A percentile compares a stretch with the other conserved stretches of the same genome.
These are phyloP conservation scores for Ailanthus altissimus DNA, from an alignment of 345 rosid species.

Conservation along the genomic window DNA sequence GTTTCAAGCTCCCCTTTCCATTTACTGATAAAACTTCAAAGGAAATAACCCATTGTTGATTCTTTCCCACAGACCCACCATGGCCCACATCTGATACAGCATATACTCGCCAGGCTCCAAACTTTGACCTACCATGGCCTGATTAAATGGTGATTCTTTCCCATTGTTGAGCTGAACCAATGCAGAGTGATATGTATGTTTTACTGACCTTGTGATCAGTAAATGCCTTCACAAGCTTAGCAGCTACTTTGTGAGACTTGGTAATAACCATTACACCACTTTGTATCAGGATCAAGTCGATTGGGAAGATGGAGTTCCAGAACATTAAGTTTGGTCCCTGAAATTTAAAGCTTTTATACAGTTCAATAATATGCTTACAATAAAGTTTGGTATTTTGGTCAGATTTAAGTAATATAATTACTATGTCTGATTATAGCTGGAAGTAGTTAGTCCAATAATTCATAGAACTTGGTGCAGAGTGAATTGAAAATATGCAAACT, in stretches of 20 bases:
- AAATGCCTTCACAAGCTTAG: slow-evolving; percentile 82
- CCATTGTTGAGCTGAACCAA: slow-evolving; percentile 70
- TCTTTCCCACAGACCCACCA: slow-evolving; percentile 89
- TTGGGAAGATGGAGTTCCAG: slow-evolving; percentile 83
- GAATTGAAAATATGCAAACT: not conserved
- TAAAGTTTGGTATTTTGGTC: too few relatives aligned
- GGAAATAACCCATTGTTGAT: slow-evolving; percentile 91
- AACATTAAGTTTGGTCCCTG: slow-evolving; percentile 30
- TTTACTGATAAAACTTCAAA: slow-evolving; percentile 70
- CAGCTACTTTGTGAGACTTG: slow-evolving; percentile 81
- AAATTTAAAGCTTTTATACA: slow-evolving; percentile 3
- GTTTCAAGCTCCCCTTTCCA: slow-evolving; percentile 33
- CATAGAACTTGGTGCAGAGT: too few relatives aligned
- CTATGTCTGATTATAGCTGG: not conserved
- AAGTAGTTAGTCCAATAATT: not conserved
- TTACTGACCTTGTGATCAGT: slow-evolving; percentile 71
- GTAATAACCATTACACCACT: slow-evolving; percentile 86
- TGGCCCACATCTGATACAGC: slow-evolving; percentile 79
- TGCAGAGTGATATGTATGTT: slow-evolving; percentile 72
- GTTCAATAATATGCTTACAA: not conserved
- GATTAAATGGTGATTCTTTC: slow-evolving; percentile 62
- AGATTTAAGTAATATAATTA: not conserved
- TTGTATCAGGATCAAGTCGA: slow-evolving; percentile 88
- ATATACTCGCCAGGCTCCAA: slow-evolving; percentile 92
- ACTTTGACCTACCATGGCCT: slow-evolving; percentile 93